Evolutionary conservation across 2,329 filamentous ascomycete species (phyloP), one percentile per base, ranked within the genome.

Genomic region (Colletotrichum horii): DNA sequence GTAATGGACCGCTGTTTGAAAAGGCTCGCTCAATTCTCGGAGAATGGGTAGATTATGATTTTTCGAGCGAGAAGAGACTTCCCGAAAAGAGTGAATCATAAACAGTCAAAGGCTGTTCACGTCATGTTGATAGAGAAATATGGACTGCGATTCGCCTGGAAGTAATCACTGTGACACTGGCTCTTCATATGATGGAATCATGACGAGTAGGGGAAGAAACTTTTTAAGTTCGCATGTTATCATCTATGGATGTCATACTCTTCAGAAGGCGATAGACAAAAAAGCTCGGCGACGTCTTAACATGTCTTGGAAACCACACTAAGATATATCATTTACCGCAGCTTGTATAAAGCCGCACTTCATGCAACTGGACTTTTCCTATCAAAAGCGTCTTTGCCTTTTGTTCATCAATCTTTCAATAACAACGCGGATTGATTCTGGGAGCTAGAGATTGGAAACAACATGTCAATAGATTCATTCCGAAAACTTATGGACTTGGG

Each of bases 11-110:
- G 11, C 43, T 52, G 12, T 52, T 52, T 22, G n/a, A 52, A 11
- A n/a, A 52, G 43, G 43, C 43, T 52, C 43, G 43, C 43, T 52
- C 12, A 4, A 52, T 52, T 52, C 11, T 52, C n/a, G 43, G 43
- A 52, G n/a, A 52, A 52, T 52, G 43, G n/a, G 11, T 52, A 52
- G 43, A 52, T 52, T 52, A 52, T 52, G 43, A 52, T 6, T 52
- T 52, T 16, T 52, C 43, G n/a, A 14, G 11, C n/a, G 5, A 52
- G 43, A 52, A 52, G 43, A 52, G 4, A 2, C 5, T 52, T 12
- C 3, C 0, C 2, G n/a, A 8, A 52, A 22, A 22, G 4, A 1
- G 43, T 22, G 8, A 22, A 52, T n/a, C 3, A 7, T 14, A 4
- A n/a, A 52, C 2, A 14, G 11, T 4, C 4, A 22, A 16, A 2